Conservation (phyloP, 202 grass and related monocot genomes). For the Zoysia matrella region DNA sequence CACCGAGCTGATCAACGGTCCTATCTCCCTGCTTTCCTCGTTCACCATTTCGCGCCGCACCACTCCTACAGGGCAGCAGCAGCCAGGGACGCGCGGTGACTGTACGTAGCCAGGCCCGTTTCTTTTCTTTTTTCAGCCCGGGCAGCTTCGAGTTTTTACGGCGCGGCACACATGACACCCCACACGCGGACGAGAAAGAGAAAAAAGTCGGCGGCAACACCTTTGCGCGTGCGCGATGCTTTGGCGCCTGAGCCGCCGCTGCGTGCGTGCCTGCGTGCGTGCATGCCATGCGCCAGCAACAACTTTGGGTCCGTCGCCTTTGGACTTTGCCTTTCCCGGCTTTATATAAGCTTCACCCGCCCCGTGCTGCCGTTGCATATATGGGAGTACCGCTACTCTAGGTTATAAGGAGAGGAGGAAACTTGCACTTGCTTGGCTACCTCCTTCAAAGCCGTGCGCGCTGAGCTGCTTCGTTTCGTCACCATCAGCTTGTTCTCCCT, state of each 20-base stretch:
- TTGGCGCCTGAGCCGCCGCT: too few relatives aligned
- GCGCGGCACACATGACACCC: too few relatives aligned
- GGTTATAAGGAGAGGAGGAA: background rate
- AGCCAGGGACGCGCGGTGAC: too few relatives aligned
- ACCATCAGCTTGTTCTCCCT: background rate
- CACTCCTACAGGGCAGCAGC: too few relatives aligned
- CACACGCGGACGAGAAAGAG: too few relatives aligned
- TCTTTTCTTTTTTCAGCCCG: background rate
- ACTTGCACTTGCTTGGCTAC: too few relatives aligned
- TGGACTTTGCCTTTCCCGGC: slow-evolving; percentile 1
- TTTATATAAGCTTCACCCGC: slow-evolving; percentile 43
- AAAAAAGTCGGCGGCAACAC: background rate
- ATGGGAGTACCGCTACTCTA: too few relatives aligned
- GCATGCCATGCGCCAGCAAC: background rate
- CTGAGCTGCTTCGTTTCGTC: background rate
- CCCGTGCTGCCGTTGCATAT: background rate
- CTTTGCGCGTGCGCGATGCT: background rate
- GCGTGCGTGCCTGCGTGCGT: background rate
- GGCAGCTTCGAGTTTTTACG: too few relatives aligned
- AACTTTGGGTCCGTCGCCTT: background rate
- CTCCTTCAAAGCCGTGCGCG: background rate
- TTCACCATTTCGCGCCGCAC: background rate
- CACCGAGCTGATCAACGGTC: background rate
- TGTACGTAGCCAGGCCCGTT: background rate
- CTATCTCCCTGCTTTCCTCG: background rate